A percentile compares a stretch with the other conserved stretches of the same genome.
phyloP scores from a whole-genome alignment of 108 stramenopile genomes.

The Cyclotella kingstonii region DNA sequence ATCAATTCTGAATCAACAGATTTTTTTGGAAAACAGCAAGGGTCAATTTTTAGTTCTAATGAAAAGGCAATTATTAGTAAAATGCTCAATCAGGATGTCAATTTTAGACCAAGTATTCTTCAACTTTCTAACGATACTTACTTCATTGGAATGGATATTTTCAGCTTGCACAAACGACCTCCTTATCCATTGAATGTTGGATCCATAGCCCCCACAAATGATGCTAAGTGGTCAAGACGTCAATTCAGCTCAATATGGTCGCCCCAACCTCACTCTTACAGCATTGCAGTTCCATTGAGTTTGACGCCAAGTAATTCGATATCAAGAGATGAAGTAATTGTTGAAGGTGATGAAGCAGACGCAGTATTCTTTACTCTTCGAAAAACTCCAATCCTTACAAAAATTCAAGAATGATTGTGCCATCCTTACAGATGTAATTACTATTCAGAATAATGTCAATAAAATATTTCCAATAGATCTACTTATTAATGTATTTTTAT shows the following conservation, averaged over 20 bases:
- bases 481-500: too few species aligned
- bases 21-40: conserved; percentile 50
- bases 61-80: conserved; percentile 55
- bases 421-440: too few species aligned
- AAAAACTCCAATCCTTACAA: conserved; percentile 24
- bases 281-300: conserved; percentile 24
- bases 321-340: conserved; percentile 19
- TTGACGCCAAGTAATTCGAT: background rate
- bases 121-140: conserved; percentile 53
- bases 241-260: conserved; percentile 89
- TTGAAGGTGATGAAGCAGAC: conserved; percentile 61
- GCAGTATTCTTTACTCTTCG: conserved; percentile 5
- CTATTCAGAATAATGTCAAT: too few species aligned
- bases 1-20: conserved; percentile 25
- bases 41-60: conserved; percentile 27
- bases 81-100: conserved; percentile 42
- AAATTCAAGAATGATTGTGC: conserved; percentile 16
- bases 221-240: conserved; percentile 81
- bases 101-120: conserved; percentile 57
- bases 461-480: too few species aligned
- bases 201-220: conserved; percentile 54
- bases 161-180: conserved; percentile 49
- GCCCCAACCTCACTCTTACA: conserved; percentile 77
- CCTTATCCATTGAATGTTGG: conserved; percentile 69
- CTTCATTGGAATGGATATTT: conserved; percentile 66